phyloP scores from a whole-genome alignment of 371 early-diverging fungal genomes.

The Mucor piriformis region DNA sequence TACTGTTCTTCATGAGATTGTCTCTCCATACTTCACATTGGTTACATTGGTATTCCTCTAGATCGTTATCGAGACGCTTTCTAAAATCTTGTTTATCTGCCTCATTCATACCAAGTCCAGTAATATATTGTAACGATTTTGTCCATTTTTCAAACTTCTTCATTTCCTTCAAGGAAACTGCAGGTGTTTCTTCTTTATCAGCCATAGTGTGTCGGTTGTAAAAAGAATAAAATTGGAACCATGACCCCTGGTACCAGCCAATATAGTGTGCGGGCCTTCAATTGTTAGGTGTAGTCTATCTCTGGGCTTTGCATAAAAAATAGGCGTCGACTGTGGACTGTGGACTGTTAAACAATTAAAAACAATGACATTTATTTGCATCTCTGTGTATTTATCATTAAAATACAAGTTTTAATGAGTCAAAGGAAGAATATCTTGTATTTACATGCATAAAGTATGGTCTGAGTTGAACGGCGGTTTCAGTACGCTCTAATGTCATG shows the following conservation, averaged over 20 bases:
- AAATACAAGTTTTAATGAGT: too few relatives aligned
- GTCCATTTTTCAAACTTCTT: slow-evolving; percentile 61
- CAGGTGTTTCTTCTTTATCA: slow-evolving; percentile 4
- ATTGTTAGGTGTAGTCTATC: too few relatives aligned
- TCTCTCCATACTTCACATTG: slow-evolving; percentile 77
- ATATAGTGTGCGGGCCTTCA: too few relatives aligned
- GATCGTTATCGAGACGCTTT: slow-evolving; percentile 44
- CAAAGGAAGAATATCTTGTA: too few relatives aligned
- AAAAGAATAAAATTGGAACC: background rate
- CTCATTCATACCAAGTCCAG: slow-evolving; percentile 65
- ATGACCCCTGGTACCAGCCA: background rate
- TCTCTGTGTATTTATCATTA: too few relatives aligned
- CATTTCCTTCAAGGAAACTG: slow-evolving; percentile 36
- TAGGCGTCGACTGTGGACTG: too few relatives aligned
- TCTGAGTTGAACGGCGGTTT: too few relatives aligned
- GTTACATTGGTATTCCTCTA: slow-evolving; percentile 57
- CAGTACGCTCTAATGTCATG: too few relatives aligned
- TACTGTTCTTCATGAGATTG: slow-evolving; percentile 71
- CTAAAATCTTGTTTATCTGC: slow-evolving; percentile 43
- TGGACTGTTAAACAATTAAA: too few relatives aligned
- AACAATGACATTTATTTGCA: too few relatives aligned
- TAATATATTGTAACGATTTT: slow-evolving; percentile 56
- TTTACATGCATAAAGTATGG: too few relatives aligned
- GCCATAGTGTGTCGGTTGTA: background rate
- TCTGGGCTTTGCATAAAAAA: too few relatives aligned